Base-by-base conservation (phyloP, 768 basidiomycete species). In the Tephrocybe sp. region DNA sequence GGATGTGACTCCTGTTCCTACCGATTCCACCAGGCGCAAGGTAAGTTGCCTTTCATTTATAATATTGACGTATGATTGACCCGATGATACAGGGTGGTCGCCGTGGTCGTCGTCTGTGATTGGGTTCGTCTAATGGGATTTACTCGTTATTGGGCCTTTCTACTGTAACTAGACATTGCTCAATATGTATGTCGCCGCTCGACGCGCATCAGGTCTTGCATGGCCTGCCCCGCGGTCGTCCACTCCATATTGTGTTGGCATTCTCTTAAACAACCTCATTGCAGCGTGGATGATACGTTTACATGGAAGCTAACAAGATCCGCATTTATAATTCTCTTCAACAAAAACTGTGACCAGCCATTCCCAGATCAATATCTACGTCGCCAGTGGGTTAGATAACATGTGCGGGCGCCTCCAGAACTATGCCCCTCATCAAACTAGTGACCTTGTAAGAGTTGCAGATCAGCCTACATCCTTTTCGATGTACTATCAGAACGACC, bases 21-120 rank as follows among this genome's bases (percentile, higher is more conserved):
- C 95, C 39, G 97, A 99, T 71, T 94, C 87, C 52, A 99, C 97
- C 60, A 82, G 97, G 65, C 84, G 95, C 73, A 99, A 99, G 89
- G 92, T 92, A 53, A 56, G 75, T 68, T 34, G n/a, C n/a, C n/a
- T 5, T 24, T 22, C 28, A 6, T 21, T 21, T 37, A 24, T 26
- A 6, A 30, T 21, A 30, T 27, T 27, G 19, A 25, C 15, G 46
- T 30, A 18, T 9, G 9, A 35, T 3, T 42, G 15, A 52, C 18
- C 34, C 32, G 53, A 35, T 27, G 32, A 24, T 19, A 36, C 56
- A 93, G 94, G 95, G 94, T 86, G 94, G 94, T 93, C 91, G 94
- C 61, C 92, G 94, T 76, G 94, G 94, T 91, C 89, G 94, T 64
- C 92, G 94, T 87, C 82, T 96, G 64, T 90, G 69, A 76, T 72